Base-by-base conservation (phyloP, 2,329 filamentous ascomycete genomes). In the Pleoardoris graminearum region DNA sequence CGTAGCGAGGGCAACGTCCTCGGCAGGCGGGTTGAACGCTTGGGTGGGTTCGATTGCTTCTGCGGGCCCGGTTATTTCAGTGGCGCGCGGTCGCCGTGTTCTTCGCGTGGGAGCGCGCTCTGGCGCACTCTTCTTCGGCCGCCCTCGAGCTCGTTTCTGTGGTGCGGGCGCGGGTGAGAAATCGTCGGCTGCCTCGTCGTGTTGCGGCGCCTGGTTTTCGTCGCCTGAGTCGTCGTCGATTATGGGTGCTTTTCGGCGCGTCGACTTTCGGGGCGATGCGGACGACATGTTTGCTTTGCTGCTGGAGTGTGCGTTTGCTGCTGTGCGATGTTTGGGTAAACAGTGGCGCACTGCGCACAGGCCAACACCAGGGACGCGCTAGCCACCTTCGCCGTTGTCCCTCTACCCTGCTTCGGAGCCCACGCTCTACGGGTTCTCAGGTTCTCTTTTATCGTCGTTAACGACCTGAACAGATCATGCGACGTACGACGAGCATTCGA, bases 201-300 rank as follows among this genome's bases (percentile, higher is more conserved):
- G 78, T 54, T 83, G 78, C 63, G 83, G 78, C 33, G 80, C 75
- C 49, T 84, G 79, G 58, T 88, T 85, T 51, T 91, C 89, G 53
- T 95, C 90, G 36, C 93, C 90, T 17, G 84, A 80, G 7, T 86
- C 91, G 7, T 86, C 91, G 60, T 95, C 91, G 54, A 92, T 78
- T 42, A 95, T 81, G 45, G 88, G 84, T 16, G 66, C 66, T 63
- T 86, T 88, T 64, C 87, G 85, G 68, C 90, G 84, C 47, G 88
- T 81, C 10, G 85, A 81, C 60, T 86, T 79, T 39, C 80, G 74
- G 29, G 79, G 71, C 30, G 75, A 74, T 49, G 62, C 54, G 22
- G 72, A 67, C 47, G 74, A 69, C 76, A 78, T 78, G 48, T 16
- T 63, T 50, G 37, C 51, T 64, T n/a, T n/a, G n/a, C n/a, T n/a